Evolutionary conservation across 1,139 yeast genomes (phyloP).

Genomic region (Diutina ranongensis): DNA sequence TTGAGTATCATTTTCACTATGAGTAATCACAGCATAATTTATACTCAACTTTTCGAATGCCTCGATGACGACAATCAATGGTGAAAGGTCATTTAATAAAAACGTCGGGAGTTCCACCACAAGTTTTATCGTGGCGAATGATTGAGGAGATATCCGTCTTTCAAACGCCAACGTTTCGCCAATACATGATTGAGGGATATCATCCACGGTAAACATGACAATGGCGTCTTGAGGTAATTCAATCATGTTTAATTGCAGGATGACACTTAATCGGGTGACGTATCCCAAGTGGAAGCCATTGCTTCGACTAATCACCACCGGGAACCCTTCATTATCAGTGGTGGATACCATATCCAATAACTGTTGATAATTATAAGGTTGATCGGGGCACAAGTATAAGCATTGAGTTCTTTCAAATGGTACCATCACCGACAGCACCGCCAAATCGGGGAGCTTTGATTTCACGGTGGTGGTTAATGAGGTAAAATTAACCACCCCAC

Average conservation of each 20-base stretch:
- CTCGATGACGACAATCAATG: slow-evolving; percentile 26
- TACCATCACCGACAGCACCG: slow-evolving; percentile 22
- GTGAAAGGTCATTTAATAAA: slow-evolving; percentile 22
- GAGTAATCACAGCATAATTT: slow-evolving; percentile 23
- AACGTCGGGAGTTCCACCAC: slow-evolving; percentile 12
- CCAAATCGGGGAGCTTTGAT: slow-evolving; percentile 24
- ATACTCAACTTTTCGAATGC: slow-evolving; percentile 30
- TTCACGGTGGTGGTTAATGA: slow-evolving; percentile 20
- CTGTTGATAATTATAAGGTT: slow-evolving; percentile 14
- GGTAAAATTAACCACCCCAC: slow-evolving; percentile 27
- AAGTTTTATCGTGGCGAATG: slow-evolving; percentile 13
- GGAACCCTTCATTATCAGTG: slow-evolving; percentile 35
- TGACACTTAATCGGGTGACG: slow-evolving; percentile 10
- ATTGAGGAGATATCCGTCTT: slow-evolving; percentile 18
- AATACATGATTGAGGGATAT: slow-evolving; percentile 9
- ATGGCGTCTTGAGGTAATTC: neutral
- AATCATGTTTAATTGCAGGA: slow-evolving; percentile 2
- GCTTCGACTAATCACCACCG: slow-evolving; percentile 18
- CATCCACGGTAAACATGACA: slow-evolving; percentile 5
- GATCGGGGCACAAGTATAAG: slow-evolving; percentile 19
- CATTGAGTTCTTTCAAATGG: slow-evolving; percentile 20
- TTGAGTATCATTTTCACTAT: slow-evolving; percentile 9
- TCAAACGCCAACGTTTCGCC: slow-evolving; percentile 7
- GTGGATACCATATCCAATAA: slow-evolving; percentile 16
- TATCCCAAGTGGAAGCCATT: slow-evolving; percentile 27